A percentile compares a stretch with the other conserved stretches of the same genome.
phyloP scores from a whole-genome alignment of 75 land plant species.

The Sequoia sempervirens region DNA sequence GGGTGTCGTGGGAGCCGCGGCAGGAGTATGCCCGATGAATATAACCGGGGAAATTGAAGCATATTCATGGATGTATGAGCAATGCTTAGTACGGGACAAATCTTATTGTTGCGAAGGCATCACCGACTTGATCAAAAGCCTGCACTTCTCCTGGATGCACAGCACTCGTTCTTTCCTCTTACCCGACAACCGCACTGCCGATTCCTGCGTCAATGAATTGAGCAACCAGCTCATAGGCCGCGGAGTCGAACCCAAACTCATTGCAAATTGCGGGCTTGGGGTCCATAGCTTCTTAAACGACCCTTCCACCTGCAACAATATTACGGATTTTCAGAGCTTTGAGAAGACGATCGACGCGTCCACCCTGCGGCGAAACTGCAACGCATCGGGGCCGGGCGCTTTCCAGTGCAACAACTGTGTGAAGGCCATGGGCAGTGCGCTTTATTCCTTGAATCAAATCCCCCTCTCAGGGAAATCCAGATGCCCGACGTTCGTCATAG shows the following conservation, averaged over 20 bases:
- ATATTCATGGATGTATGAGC: neutral
- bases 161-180: neutral
- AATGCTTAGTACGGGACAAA: neutral
- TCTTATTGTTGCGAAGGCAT: neutral
- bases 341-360: neutral
- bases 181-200: neutral
- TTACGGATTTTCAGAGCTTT: neutral
- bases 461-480: neutral
- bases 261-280: neutral
- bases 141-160: slow-evolving; percentile 2
- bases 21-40: neutral
- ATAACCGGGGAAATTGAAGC: neutral
- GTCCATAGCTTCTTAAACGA: neutral
- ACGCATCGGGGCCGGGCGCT: no score
- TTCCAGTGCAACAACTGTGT: neutral
- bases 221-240: no score
- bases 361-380: neutral
- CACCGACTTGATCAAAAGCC: neutral
- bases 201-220: neutral
- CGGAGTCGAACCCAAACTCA: neutral
- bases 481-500: neutral
- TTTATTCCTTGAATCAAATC: neutral
- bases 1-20: neutral
- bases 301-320: neutral
- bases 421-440: neutral